Evolutionary conservation across 2,329 filamentous ascomycete species (phyloP).

Genomic region (Fusarium newnesense): DNA sequence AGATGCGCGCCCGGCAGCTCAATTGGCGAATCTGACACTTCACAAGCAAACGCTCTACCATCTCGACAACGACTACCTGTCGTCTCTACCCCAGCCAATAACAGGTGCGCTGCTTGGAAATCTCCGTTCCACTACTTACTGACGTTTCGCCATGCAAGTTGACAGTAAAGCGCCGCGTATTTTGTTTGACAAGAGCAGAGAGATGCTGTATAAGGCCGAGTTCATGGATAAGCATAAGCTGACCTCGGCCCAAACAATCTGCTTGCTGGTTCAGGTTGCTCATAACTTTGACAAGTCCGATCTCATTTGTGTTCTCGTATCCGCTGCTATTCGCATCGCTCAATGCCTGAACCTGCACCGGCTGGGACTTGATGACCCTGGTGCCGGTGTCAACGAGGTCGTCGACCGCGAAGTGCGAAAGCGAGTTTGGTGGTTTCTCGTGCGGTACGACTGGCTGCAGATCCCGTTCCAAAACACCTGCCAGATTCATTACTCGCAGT

Average conservation of each 20-base stretch:
- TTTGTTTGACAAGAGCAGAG: neutral
- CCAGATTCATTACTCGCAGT: neutral
- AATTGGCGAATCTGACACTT: fast-evolving
- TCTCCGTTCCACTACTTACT: fast-evolving
- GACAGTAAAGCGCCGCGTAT: neutral
- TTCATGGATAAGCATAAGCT: conserved; percentile 10
- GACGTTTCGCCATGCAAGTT: fast-evolving
- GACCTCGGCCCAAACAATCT: neutral
- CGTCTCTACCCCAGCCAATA: fast-evolving
- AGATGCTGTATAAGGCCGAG: neutral
- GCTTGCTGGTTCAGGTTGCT: neutral
- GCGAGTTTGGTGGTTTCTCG: conserved; percentile 4
- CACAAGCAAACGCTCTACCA: neutral
- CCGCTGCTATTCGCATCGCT: neutral
- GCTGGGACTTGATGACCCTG: neutral
- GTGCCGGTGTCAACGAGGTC: fast-evolving
- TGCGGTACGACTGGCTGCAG: conserved; percentile 9
- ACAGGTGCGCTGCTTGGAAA: fast-evolving
- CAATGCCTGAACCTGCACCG: neutral
- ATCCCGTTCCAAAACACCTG: conserved; percentile 7
- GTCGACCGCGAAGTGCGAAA: neutral
- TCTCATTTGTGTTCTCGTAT: neutral
- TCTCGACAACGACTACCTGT: neutral
- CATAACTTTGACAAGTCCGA: neutral
- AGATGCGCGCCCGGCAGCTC: fast-evolving